These are phyloP conservation scores for Solanum sejunctum DNA, from an alignment of 257 asterid genomes.

Conservation along the genomic window DNA sequence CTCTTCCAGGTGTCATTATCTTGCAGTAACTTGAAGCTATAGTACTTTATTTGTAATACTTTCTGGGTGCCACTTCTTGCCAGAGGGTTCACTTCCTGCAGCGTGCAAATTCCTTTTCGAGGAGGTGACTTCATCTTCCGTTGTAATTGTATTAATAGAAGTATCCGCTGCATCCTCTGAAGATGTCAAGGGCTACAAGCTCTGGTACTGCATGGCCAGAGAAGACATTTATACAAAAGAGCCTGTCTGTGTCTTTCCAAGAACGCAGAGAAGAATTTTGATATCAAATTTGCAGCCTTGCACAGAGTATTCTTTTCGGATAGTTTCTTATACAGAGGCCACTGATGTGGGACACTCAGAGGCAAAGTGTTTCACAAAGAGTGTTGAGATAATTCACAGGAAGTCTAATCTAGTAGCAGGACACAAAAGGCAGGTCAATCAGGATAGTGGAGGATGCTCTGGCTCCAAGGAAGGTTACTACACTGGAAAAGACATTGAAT, in stretches of 20 bases:
- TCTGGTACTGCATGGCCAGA: constrained; percentile 72
- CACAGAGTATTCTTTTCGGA: constrained; percentile 66
- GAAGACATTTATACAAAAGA: constrained; percentile 57
- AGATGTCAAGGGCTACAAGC: constrained; percentile 70
- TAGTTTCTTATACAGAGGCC: constrained; percentile 47
- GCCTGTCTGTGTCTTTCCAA: constrained; percentile 62
- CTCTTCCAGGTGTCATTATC: neutral
- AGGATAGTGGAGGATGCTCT: constrained; percentile 44
- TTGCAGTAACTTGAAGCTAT: neutral
- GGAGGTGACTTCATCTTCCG: constrained; percentile 64
- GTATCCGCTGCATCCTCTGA: constrained; percentile 27
- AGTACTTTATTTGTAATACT: neutral
- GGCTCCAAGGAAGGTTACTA: constrained; percentile 24
- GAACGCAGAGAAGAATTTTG: constrained; percentile 60
- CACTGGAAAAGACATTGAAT: constrained; percentile 33
- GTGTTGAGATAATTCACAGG: constrained; percentile 49
- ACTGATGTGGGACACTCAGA: constrained; percentile 80
- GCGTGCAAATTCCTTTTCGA: constrained; percentile 82
- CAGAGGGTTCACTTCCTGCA: constrained; percentile 77
- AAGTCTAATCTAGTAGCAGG: constrained; percentile 17
- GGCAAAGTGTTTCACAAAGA: constrained; percentile 68
- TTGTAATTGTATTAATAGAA: constrained; percentile 54
- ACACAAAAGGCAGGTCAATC: constrained; percentile 30
- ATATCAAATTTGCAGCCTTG: constrained; percentile 76
- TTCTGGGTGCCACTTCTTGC: neutral